phyloP scores from a whole-genome alignment of 768 basidiomycete species.

The Pleurotus pulmonarius region DNA sequence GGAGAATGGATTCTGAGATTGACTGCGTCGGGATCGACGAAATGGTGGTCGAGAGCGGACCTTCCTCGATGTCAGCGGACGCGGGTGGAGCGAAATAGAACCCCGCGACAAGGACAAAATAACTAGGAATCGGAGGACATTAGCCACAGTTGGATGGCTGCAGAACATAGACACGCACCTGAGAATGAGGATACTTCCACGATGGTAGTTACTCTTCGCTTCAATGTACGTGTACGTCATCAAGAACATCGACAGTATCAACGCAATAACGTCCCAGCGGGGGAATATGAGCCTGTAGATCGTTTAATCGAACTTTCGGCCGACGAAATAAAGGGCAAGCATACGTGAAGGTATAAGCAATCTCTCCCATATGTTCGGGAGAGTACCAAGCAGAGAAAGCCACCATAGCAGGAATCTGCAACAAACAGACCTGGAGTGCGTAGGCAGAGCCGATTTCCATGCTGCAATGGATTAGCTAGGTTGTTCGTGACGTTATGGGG shows the following conservation, averaged over 20 bases:
- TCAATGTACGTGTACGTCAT: conserved; percentile 99
- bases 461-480: conserved; percentile 36
- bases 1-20: conserved; percentile 34
- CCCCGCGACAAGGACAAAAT: conserved; percentile 85
- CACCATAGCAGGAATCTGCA: conserved; percentile 99
- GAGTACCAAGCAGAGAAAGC: conserved; percentile 97
- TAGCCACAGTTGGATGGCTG: background rate
- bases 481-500: background rate
- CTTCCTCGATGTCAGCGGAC: conserved; percentile 35
- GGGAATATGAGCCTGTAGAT: conserved; percentile 86
- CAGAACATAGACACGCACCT: conserved; percentile 49
- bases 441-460: conserved; percentile 99
- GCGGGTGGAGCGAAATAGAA: conserved; percentile 86
- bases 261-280: conserved; percentile 93
- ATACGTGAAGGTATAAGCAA: conserved; percentile 90
- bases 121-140: conserved; percentile 44
- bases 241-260: conserved; percentile 94
- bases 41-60: conserved; percentile 16
- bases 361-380: conserved; percentile 80
- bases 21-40: conserved; percentile 35
- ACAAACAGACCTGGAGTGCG: conserved; percentile 93
- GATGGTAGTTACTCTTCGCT: conserved; percentile 97
- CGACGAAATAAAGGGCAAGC: conserved; percentile 24
- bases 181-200: conserved; percentile 91
- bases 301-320: no score